Base-by-base conservation (phyloP, 805 yeast species). In the Zygosaccharomyces lentus region DNA sequence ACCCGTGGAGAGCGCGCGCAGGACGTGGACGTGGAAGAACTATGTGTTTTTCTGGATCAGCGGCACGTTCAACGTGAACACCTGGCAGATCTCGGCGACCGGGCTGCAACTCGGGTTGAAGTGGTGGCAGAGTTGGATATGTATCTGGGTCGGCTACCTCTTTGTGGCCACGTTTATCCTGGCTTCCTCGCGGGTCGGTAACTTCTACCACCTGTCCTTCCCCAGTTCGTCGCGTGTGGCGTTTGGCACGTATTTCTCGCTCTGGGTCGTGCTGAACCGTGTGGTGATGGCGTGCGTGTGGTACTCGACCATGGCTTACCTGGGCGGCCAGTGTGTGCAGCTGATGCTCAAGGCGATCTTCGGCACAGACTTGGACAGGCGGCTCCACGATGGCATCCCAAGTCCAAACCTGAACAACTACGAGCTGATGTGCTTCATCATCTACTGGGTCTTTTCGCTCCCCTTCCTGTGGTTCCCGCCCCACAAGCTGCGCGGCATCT, bases 91-190 rank as follows among this genome's bases (percentile, higher is more conserved):
- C 56, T 95, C 96, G 3, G 82, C 93, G 2, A 85, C 96, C 0
- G 95, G 96, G 56, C 81, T 85, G 47, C 72, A 74, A 46, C 79
- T 82, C 23, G 95, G 95, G 10, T 69, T 89, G 66, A 77, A 82
- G 10, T 88, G 96, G 96, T 89, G 95, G 95, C 90, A 82, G 61
- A 81, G 86, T 3, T 89, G 96, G 95, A 70, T 88, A 34, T 78
- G 91, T 9, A 90, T 89, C 21, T 87, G 95, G 93, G 53, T 87
- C 12, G 96, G 96, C 4, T 89, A 89, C 65, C 60, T 74, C 19
- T 68, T 85, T 39, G 81, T 87, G 52, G 90, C 86, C 43, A 56
- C 75, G 2, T 87, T 87, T 58, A 81, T 89, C 26, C 76, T 79
- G 7, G 59, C 80, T 16, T 76, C 84, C 29, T 86, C 95, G 17